Percentiles rank a stretch among this genome's conserved stretches.
Evolutionary conservation across 805 yeast genomes (phyloP).

Genomic region (Clavispora carvajalis): DNA sequence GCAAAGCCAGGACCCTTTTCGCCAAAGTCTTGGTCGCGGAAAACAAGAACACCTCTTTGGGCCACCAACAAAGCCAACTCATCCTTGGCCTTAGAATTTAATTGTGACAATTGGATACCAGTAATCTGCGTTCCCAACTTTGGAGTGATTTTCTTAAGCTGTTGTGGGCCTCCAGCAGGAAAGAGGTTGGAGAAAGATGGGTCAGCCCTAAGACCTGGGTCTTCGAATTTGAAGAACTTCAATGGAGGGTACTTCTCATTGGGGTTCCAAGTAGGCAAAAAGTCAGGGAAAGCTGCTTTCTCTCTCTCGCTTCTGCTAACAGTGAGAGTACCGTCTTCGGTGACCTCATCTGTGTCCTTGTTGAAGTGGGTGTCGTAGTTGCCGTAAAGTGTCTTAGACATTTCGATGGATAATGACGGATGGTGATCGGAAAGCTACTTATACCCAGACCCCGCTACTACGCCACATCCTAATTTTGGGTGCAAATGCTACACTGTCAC

Average conservation of each 20-base stretch:
- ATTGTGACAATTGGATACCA: slow-evolving; percentile 54
- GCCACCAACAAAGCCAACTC: slow-evolving; percentile 68
- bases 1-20: slow-evolving; percentile 43
- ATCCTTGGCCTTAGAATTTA: slow-evolving; percentile 52
- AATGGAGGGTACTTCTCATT: slow-evolving; percentile 46
- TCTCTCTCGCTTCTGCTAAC: slow-evolving; percentile 27
- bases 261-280: slow-evolving; percentile 69
- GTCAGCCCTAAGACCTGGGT: slow-evolving; percentile 67
- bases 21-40: slow-evolving; percentile 59
- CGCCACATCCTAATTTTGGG: not conserved
- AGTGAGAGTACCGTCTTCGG: slow-evolving; percentile 43
- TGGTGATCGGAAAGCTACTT: not conserved
- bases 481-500: not conserved
- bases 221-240: slow-evolving; percentile 51
- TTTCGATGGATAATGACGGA: no score
- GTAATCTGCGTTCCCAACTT: slow-evolving; percentile 62
- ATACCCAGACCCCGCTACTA: not conserved
- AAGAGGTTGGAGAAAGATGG: slow-evolving; percentile 49
- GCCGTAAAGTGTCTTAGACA: slow-evolving; percentile 14
- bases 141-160: slow-evolving; percentile 50
- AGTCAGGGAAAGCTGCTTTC: slow-evolving; percentile 43
- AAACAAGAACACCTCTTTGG: slow-evolving; percentile 63
- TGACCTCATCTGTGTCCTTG: slow-evolving; percentile 41
- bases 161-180: slow-evolving; percentile 25
- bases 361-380: slow-evolving; percentile 46